Evolutionary conservation across 1,284 basidiomycete species (phyloP).

Genomic region (Sanguinoderma infundibulare): DNA sequence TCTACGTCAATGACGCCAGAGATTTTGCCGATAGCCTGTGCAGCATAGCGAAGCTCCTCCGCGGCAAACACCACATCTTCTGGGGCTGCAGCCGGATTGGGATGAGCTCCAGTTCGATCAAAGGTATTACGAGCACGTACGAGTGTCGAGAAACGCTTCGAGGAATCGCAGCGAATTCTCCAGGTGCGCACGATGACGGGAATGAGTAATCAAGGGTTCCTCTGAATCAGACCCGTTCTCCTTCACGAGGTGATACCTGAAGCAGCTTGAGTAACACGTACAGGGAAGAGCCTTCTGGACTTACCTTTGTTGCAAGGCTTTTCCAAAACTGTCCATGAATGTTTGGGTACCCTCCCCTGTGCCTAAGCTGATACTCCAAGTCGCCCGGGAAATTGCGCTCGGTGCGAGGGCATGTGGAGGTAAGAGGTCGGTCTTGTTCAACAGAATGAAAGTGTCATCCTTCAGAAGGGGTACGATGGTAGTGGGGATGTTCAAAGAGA

Average conservation of each 20-base stretch:
- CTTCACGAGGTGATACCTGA: slow-evolving; percentile 43
- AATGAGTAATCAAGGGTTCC: slow-evolving; percentile 76
- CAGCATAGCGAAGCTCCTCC: slow-evolving; percentile 86
- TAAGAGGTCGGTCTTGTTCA: slow-evolving; percentile 77
- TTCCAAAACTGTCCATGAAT: slow-evolving; percentile 64
- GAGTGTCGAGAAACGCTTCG: slow-evolving; percentile 64
- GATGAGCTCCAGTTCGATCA: slow-evolving; percentile 6
- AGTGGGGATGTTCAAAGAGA: slow-evolving; percentile 46
- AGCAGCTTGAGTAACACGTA: background rate
- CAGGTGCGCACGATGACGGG: slow-evolving; percentile 79
- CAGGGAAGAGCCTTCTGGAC: slow-evolving; percentile 12
- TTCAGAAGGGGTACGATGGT: slow-evolving; percentile 53
- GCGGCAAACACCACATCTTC: slow-evolving; percentile 79
- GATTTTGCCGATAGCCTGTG: slow-evolving; percentile 79
- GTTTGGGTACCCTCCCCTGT: slow-evolving; percentile 57
- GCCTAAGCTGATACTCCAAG: slow-evolving; percentile 70
- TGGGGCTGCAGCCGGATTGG: slow-evolving; percentile 33
- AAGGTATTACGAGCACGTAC: slow-evolving; percentile 41
- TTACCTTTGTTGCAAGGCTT: slow-evolving; percentile 58
- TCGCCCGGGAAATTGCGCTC: slow-evolving; percentile 15
- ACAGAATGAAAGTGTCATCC: slow-evolving; percentile 60
- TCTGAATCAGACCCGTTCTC: slow-evolving; percentile 34
- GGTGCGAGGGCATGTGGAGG: slow-evolving; percentile 6
- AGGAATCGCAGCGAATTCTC: slow-evolving; percentile 68
- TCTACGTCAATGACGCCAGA: slow-evolving; percentile 78